Conservation (phyloP, 2,329 filamentous ascomycete genomes). For the Arthrobotrys musiformis region DNA sequence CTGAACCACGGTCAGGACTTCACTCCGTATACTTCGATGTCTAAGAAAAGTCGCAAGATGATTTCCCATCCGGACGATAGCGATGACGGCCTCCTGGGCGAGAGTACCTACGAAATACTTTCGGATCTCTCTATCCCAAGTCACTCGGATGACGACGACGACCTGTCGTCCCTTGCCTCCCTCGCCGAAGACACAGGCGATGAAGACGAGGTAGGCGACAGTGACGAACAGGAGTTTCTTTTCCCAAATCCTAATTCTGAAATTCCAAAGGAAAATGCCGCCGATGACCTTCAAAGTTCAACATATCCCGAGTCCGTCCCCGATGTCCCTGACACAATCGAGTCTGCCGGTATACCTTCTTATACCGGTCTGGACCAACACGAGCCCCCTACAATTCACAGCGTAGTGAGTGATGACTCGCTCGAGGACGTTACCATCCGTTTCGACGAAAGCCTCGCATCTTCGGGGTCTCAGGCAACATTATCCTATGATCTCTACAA, state of each 20-base stretch:
- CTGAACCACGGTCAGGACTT: constrained; percentile 33
- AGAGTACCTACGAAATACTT: constrained; percentile 60
- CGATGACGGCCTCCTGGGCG: constrained; percentile 57
- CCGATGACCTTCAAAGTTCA: constrained; percentile 14
- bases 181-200: constrained; percentile 64
- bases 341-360: constrained; percentile 45
- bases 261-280: constrained; percentile 10
- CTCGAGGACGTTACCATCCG: constrained; percentile 33
- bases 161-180: constrained; percentile 62
- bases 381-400: constrained; percentile 25
- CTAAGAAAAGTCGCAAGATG: constrained; percentile 56
- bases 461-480: constrained; percentile 4
- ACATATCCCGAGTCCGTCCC: constrained; percentile 45
- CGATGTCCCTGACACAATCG: constrained; percentile 48
- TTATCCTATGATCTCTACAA: constrained; percentile 29
- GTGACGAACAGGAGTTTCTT: constrained; percentile 32
- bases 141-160: constrained; percentile 65
- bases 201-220: constrained; percentile 58
- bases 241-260: constrained; percentile 45
- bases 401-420: constrained; percentile 29
- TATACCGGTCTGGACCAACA: constrained; percentile 48
- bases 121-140: constrained; percentile 60
- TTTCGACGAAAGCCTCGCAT: constrained; percentile 24
- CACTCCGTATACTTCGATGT: constrained; percentile 28
- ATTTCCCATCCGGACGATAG: constrained; percentile 59